A percentile compares a stretch with the other conserved stretches of the same genome.
These are phyloP conservation scores for Mychonastes homosphaera DNA, from an alignment of 139 green algal species.

Conservation along the genomic window DNA sequence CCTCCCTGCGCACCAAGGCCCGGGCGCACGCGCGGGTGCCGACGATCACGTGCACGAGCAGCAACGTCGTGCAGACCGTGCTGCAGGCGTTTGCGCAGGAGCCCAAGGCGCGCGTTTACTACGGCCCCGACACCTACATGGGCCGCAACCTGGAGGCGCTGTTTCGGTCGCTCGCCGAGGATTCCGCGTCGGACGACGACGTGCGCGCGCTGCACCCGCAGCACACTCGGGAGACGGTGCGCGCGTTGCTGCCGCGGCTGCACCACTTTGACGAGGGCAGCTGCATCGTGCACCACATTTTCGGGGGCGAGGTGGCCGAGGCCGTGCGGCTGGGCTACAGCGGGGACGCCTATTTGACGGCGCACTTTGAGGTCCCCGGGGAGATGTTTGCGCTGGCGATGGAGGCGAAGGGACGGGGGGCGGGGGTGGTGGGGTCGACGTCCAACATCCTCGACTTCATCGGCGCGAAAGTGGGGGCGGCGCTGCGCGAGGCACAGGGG, in stretches of 20 bases:
- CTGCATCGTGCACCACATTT: slow-evolving; percentile 98
- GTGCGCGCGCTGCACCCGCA: slow-evolving; percentile 61
- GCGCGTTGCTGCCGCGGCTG: slow-evolving; percentile 65
- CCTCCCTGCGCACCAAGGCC: slow-evolving; percentile 85
- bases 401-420: slow-evolving; percentile 62
- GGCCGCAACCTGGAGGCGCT: slow-evolving; percentile 85
- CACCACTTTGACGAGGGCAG: slow-evolving; percentile 81
- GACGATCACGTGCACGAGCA: slow-evolving; percentile 98
- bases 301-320: slow-evolving; percentile 73
- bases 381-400: slow-evolving; percentile 91
- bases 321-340: slow-evolving; percentile 21
- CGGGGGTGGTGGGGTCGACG: slow-evolving; percentile 92
- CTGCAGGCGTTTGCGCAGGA: slow-evolving; percentile 82
- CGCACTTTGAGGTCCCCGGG: slow-evolving; percentile 91
- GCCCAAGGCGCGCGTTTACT: slow-evolving; percentile 75
- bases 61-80: slow-evolving; percentile 96
- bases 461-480: slow-evolving; percentile 36
- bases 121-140: slow-evolving; percentile 99
- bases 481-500: too few species aligned
- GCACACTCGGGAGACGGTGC: slow-evolving; percentile 49
- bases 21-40: slow-evolving; percentile 67
- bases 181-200: slow-evolving; percentile 47
- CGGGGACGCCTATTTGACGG: slow-evolving; percentile 85
- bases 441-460: slow-evolving; percentile 98
- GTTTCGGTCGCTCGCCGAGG: slow-evolving; percentile 57